These are phyloP conservation scores for Dittrichia graveolens DNA, from an alignment of 129 eudicot genomes.

Conservation along the genomic window DNA sequence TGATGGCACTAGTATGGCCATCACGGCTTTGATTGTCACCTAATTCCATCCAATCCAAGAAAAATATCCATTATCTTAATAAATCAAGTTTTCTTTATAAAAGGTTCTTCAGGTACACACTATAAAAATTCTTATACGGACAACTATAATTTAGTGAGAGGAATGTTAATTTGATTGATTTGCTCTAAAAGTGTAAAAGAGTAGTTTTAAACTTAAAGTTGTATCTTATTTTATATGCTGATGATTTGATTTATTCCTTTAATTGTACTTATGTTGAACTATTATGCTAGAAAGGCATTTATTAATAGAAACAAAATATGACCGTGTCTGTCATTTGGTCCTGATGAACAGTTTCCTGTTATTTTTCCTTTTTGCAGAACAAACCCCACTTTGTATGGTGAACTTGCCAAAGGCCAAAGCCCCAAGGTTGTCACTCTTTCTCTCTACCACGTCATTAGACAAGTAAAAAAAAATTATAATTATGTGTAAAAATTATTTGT, in stretches of 20 bases:
- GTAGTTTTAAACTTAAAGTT: background rate
- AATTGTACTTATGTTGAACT: constrained; percentile 9
- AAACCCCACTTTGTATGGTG: constrained; percentile 66
- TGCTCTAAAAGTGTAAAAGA: too few relatives aligned
- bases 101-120: background rate
- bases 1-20: too few relatives aligned
- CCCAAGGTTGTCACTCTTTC: constrained; percentile 62
- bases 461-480: too few relatives aligned
- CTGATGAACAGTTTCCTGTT: constrained; percentile 2
- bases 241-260: constrained; percentile 1
- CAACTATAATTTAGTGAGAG: too few relatives aligned
- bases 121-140: too few relatives aligned
- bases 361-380: constrained; percentile 44
- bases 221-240: background rate
- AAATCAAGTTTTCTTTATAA: background rate
- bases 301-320: background rate
- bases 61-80: background rate
- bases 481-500: too few relatives aligned
- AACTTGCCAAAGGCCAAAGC: constrained; percentile 75
- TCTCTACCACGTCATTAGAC: background rate
- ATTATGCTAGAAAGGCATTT: constrained; percentile 19
- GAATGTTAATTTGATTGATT: too few relatives aligned
- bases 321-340: constrained; percentile 4
- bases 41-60: background rate
- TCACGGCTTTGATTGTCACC: too few relatives aligned